These are phyloP conservation scores for Leccinum discolor DNA, from an alignment of 1,284 basidiomycete species.

Conservation along the genomic window DNA sequence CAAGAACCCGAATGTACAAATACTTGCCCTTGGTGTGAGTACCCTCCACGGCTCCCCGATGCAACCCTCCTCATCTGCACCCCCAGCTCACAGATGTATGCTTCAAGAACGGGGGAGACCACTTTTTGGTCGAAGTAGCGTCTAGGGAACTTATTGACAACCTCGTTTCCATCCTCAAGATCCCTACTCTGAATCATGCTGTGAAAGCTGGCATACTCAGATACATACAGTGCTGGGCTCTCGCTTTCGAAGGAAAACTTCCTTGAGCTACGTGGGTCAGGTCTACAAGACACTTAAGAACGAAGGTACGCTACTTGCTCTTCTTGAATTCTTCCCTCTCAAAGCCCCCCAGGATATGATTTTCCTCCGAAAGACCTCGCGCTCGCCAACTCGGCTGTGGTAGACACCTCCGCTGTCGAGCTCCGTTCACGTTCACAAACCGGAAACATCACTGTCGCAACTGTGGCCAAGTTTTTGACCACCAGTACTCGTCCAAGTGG, in stretches of 20 bases:
- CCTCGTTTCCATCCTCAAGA: conserved; percentile 80
- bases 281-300: conserved; percentile 77
- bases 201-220: conserved; percentile 84
- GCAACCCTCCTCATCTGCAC: conserved; percentile 9
- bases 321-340: conserved; percentile 3
- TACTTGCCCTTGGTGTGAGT: conserved; percentile 83
- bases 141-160: conserved; percentile 95
- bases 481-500: conserved; percentile 86
- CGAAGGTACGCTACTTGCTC: conserved; percentile 55
- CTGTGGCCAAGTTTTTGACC: conserved; percentile 97
- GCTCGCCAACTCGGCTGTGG: conserved; percentile 76
- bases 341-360: conserved; percentile 57
- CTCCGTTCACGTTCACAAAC: conserved; percentile 93
- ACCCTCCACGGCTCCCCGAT: conserved; percentile 1
- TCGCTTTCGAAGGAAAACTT: conserved; percentile 83
- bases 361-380: conserved; percentile 83
- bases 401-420: conserved; percentile 90
- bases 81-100: conserved; percentile 86
- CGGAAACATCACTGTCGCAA: conserved; percentile 99
- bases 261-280: conserved; percentile 34
- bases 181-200: conserved; percentile 74
- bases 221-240: conserved; percentile 90
- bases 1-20: conserved; percentile 96
- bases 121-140: conserved; percentile 83
- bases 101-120: conserved; percentile 97